Base-by-base conservation (phyloP, 176 grass and related monocot genomes). In the Triticum timopheevii region DNA sequence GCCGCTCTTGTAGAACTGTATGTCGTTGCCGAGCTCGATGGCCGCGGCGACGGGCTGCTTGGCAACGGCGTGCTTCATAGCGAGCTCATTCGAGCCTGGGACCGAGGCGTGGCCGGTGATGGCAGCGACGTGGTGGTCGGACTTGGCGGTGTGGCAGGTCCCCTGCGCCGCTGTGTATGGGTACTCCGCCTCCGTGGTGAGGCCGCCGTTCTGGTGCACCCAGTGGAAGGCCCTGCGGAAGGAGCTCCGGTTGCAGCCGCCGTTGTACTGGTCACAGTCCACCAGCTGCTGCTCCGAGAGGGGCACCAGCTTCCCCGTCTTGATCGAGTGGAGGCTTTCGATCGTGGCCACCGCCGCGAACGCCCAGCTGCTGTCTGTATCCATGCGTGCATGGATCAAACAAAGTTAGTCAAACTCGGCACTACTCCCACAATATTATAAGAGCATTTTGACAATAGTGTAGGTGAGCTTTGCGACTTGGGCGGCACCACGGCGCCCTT, bases 231-330 rank as follows among this genome's bases (percentile, higher is more conserved):
- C 88, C 19, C 34, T 80, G 4, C 34, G 25, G 23, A 63, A 77
- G 22, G 52, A 75, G 8, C 93, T 88, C 4, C 61, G 64, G 31
- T 59, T 40, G 80, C 93, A 93, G 19, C 93, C 83, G 10, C 38
- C 31, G 77, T 90, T 78, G 71, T 49, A 34, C 5, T 28, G 8
- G 73, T 93, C 88, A 54, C 93, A 95, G 65, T 93, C 91, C 19
- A 95, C 66, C 5, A 95, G 88, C 74, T 95, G 86, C 69, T 91
- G 93, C 91, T 91, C 91, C 2, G 86, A 95, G 1, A 91, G 56
- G 0, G 71, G 77, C 10, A 91, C 44, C 4, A 90, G 70, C 19
- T n/a, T 27, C 8, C 86, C 83, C 0, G 8, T 95, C 63, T 25
- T 82, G 47, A 95, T 95, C 65, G 75, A 20, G 33, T 79, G 17